Base-by-base conservation (phyloP, 495 filamentous ascomycete genomes). In the Achaetomiella virescens region DNA sequence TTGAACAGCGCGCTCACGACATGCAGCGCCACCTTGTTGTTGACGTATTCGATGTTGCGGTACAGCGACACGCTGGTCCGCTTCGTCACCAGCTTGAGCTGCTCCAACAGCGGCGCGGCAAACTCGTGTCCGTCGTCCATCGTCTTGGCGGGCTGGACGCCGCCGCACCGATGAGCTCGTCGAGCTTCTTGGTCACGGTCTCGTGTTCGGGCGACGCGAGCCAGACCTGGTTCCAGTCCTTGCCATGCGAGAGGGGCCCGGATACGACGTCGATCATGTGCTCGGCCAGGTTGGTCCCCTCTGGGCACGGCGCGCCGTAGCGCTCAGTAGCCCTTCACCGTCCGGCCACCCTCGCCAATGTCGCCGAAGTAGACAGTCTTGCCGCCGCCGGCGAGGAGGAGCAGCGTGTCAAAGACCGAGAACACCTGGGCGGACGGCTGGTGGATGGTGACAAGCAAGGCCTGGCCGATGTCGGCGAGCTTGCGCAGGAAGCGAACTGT, bases 251-350 rank as follows among this genome's bases (percentile, higher is more conserved):
- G 20, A 64, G 54, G 1, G 48, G 18, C 18, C 86, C 86, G 45
- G 86, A 87, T 63, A 90, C 90, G 36, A 88, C 82, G 62, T 91
- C 88, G 43, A 95, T 77, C 85, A 95, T 91, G 84, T 86, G 91
- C 72, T 95, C 89, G 1, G 89, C 89, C 35, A 72, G 73, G 63
- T 84, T 92, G 31, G 84, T 86, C 8, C 83, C 81, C 0, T 61
- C 61, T 11, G 84, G 82, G 62, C 87, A 91, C 11, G 74, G 73
- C 9, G 82, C 82, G 31, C 87, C 89, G 56, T 91, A 87, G 33
- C 74, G 72, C 62, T 87, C 82, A 75, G 43, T 76, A 76, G 11
- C 64, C 38, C 37, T 62, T 68, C 54, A 76, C 54, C 0, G 61
- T 70, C 21, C 64, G 54, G 1, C 71, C 74, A 48, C 74, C 66